Conservation (phyloP, 176 grass and related monocot genomes). For the Poa annua region DNA sequence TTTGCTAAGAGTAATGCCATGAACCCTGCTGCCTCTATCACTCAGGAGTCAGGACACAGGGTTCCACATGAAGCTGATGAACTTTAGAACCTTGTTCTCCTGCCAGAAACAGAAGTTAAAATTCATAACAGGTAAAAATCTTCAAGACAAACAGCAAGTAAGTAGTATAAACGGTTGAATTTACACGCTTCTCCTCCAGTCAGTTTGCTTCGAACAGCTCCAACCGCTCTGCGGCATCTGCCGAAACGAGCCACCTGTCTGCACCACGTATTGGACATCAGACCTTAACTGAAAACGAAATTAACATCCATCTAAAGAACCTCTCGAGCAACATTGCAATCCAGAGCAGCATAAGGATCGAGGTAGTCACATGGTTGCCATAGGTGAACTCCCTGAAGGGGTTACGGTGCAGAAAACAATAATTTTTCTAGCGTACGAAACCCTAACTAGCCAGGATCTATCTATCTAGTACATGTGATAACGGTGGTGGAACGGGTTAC, state of each 20-base stretch:
- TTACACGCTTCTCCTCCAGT: constrained; percentile 79
- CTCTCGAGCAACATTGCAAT: too few relatives aligned
- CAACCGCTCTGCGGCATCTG: constrained; percentile 61
- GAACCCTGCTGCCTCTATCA: constrained; percentile 81
- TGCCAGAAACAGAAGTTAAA: constrained; percentile 3
- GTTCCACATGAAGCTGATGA: constrained; percentile 90
- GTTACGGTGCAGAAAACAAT: too few relatives aligned
- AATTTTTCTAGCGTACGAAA: too few relatives aligned
- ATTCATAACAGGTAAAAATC: background rate
- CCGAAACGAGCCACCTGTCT: constrained; percentile 63
- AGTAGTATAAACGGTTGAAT: background rate
- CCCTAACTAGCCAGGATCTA: too few relatives aligned
- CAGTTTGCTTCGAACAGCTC: constrained; percentile 70
- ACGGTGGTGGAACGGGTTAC: too few relatives aligned
- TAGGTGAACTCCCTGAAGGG: too few relatives aligned
- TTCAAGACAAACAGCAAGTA: background rate
- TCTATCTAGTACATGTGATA: too few relatives aligned
- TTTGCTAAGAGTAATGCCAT: constrained; percentile 77
- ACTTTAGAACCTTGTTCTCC: constrained; percentile 85
- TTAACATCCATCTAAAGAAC: too few relatives aligned
- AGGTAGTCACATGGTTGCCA: too few relatives aligned
- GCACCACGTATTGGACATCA: too few relatives aligned
- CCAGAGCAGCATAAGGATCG: too few relatives aligned
- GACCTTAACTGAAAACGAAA: too few relatives aligned
- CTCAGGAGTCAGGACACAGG: constrained; percentile 90